These are phyloP conservation scores for Pistacia atlantica DNA, from an alignment of 345 rosid genomes.

Conservation along the genomic window DNA sequence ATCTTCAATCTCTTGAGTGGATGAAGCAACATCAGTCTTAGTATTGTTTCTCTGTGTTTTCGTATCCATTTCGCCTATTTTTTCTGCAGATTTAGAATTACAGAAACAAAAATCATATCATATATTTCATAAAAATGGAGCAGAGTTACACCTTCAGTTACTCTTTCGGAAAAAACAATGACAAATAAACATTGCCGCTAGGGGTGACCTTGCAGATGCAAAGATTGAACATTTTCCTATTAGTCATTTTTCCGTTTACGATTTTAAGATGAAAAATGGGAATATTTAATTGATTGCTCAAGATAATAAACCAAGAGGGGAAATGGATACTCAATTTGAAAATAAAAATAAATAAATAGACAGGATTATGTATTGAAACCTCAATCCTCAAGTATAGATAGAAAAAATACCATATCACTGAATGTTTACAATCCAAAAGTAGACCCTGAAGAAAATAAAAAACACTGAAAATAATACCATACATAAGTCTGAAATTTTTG, in stretches of 20 bases:
- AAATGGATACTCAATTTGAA: too few relatives aligned
- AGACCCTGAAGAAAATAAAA: neutral
- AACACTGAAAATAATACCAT: neutral
- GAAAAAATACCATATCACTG: neutral
- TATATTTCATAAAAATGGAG: neutral
- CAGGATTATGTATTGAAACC: neutral
- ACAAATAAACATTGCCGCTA: too few relatives aligned
- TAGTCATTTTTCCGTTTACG: neutral
- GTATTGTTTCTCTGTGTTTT: slow-evolving; percentile 16
- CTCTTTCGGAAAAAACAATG: neutral
- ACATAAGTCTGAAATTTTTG: neutral
- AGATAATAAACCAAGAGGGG: neutral
- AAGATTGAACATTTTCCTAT: neutral
- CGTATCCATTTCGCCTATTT: slow-evolving; percentile 19
- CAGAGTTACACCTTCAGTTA: neutral
- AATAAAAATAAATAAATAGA: neutral
- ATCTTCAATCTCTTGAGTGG: slow-evolving; percentile 28
- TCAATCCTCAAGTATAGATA: slow-evolving; percentile 1
- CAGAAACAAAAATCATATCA: neutral
- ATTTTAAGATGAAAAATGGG: neutral
- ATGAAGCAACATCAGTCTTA: slow-evolving; percentile 25
- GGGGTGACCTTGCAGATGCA: neutral
- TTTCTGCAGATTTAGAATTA: slow-evolving; percentile 28
- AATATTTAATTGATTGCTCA: neutral
- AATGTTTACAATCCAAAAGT: neutral